Percentiles rank a stretch among this genome's conserved stretches.
Evolutionary conservation across 129 eudicot genomes (phyloP).

Genomic region (Artemisia argyi): DNA sequence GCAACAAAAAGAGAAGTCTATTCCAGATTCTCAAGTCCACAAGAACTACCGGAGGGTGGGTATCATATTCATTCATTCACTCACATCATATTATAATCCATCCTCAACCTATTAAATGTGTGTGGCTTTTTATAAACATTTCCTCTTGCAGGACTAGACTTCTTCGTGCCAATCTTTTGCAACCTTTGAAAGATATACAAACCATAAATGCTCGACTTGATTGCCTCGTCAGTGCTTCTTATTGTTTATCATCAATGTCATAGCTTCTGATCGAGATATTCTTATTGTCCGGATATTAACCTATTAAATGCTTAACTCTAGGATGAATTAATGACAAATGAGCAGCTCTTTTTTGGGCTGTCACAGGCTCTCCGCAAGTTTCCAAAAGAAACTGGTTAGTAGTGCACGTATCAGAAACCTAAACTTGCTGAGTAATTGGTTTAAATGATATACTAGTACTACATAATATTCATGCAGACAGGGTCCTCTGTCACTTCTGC

Average conservation of each 20-base stretch:
- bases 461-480: conserved; percentile 47
- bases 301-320: conserved; percentile 29
- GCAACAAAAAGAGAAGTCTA: conserved; percentile 90
- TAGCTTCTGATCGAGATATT: too few relatives aligned
- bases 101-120: background rate
- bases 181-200: conserved; percentile 86
- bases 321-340: conserved; percentile 98
- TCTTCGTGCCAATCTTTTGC: conserved; percentile 96
- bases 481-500: conserved; percentile 98
- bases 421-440: background rate
- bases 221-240: conserved; percentile 71
- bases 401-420: background rate
- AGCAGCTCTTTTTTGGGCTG: conserved; percentile 95
- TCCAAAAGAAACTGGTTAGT: conserved; percentile 95
- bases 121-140: background rate
- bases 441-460: conserved; percentile 8
- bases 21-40: conserved; percentile 95
- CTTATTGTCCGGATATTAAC: conserved; percentile 4
- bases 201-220: conserved; percentile 96
- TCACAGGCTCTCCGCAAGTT: conserved; percentile 95
- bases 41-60: conserved; percentile 95
- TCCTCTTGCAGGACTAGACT: conserved; percentile 80
- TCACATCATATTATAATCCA: background rate
- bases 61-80: too few relatives aligned
- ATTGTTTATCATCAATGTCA: conserved; percentile 13